A percentile compares a stretch with the other conserved stretches of the same genome.
Conservation (phyloP, 768 basidiomycete species). For the Omphalotus guepiniiformis region DNA sequence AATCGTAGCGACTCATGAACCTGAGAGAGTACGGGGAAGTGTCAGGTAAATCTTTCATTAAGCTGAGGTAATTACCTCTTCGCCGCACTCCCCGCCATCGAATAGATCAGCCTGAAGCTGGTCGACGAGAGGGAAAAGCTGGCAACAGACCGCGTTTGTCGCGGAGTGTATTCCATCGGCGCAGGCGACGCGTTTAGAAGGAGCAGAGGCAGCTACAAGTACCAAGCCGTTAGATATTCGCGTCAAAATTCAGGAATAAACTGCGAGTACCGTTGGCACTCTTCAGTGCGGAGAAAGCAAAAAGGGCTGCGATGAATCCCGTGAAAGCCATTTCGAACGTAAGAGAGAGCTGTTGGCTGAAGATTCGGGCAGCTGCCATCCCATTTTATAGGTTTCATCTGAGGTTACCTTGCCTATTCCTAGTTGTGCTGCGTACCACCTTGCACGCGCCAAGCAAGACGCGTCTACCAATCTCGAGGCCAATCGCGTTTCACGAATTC, state of each 20-base stretch:
- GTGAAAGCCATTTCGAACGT: neutral
- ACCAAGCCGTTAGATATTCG: neutral
- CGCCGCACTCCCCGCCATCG: constrained; percentile 26
- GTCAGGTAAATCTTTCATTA: neutral
- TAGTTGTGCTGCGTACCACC: no score
- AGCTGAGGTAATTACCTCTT: constrained; percentile 17
- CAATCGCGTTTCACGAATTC: no score
- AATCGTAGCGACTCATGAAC: constrained; percentile 29
- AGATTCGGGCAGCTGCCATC: neutral
- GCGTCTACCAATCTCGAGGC: no score
- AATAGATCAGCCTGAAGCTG: constrained; percentile 22
- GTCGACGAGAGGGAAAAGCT: constrained; percentile 21
- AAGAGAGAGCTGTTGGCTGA: neutral
- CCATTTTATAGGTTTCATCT: neutral
- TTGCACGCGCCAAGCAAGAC: no score
- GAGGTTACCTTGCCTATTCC: no score
- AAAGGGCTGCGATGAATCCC: neutral
- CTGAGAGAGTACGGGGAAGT: constrained; percentile 7
- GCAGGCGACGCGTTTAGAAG: constrained; percentile 21
- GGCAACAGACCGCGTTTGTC: constrained; percentile 24
- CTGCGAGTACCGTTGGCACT: neutral
- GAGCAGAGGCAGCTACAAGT: neutral
- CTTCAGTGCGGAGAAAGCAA: neutral
- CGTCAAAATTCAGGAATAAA: no score
- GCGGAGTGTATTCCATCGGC: constrained; percentile 25